A percentile compares a stretch with the other conserved stretches of the same genome.
phyloP scores from a whole-genome alignment of 1,284 basidiomycete genomes.

The Ustanciosporium gigantosporum region DNA sequence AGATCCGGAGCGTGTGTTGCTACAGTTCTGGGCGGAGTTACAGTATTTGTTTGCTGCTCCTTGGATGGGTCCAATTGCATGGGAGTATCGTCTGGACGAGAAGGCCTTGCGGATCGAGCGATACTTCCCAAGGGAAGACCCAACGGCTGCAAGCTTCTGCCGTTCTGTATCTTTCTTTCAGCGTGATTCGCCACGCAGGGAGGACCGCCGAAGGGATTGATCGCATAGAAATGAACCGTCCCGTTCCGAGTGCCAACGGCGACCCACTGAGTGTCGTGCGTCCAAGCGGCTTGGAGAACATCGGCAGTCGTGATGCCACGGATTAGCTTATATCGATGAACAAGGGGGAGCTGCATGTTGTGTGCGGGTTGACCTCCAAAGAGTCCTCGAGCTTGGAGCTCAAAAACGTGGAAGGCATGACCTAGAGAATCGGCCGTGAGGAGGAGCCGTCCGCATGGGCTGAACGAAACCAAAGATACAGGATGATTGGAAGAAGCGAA shows the following conservation, averaged over 20 bases:
- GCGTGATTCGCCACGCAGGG: slow-evolving; percentile 27
- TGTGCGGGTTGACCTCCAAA: slow-evolving; percentile 1
- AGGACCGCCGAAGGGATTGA: slow-evolving; percentile 32
- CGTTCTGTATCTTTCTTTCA: slow-evolving; percentile 18
- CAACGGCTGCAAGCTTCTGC: slow-evolving; percentile 10
- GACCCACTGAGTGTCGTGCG: slow-evolving; percentile 27
- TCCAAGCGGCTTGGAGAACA: slow-evolving; percentile 26
- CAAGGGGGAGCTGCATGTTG: not conserved
- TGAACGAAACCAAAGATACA: slow-evolving; percentile 11
- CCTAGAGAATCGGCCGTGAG: slow-evolving; percentile 25
- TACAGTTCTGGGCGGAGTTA: not conserved
- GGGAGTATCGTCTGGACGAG: not conserved
- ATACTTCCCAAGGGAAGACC: slow-evolving; percentile 22
- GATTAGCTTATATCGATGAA: slow-evolving; percentile 34
- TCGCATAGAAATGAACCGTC: slow-evolving; percentile 29
- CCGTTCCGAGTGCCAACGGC: slow-evolving; percentile 33
- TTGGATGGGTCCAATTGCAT: no score
- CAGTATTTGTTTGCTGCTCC: no score
- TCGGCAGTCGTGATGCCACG: slow-evolving; percentile 38
- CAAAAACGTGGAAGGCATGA: slow-evolving; percentile 32
- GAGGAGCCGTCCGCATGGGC: slow-evolving; percentile 25
- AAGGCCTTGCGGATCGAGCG: slow-evolving; percentile 6
- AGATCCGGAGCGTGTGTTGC: not conserved
- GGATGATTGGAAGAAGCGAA: slow-evolving; percentile 18
- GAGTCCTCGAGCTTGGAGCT: slow-evolving; percentile 14